A percentile compares a stretch with the other conserved stretches of the same genome.
phyloP scores from a whole-genome alignment of 1,284 basidiomycete species.

The Irpex sp. region DNA sequence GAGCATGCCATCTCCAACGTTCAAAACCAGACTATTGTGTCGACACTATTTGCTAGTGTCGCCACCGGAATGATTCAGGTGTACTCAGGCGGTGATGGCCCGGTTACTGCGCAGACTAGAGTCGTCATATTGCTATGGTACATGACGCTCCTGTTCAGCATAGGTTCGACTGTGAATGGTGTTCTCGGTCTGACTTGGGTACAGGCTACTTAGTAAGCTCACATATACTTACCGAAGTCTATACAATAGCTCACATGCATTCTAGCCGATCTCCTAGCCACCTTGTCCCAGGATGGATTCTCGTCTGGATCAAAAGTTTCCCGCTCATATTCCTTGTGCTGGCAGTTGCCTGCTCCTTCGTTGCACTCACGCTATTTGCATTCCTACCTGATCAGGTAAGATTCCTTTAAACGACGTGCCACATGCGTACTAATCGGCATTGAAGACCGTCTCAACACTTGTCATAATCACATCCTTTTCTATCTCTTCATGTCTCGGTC shows the following conservation, averaged over 20 bases:
- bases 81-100: not conserved
- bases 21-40: constrained; percentile 10
- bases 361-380: constrained; percentile 57
- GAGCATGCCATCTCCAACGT: constrained; percentile 7
- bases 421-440: too few relatives aligned
- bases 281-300: constrained; percentile 68
- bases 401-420: constrained; percentile 33
- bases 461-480: too few relatives aligned
- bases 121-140: constrained; percentile 65
- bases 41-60: constrained; percentile 11
- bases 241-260: constrained; percentile 7
- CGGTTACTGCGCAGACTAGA: constrained; percentile 29
- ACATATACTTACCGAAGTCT: not conserved
- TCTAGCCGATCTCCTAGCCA: constrained; percentile 45
- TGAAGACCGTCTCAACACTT: too few relatives aligned
- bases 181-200: constrained; percentile 66
- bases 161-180: constrained; percentile 65
- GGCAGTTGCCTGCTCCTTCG: constrained; percentile 62
- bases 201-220: constrained; percentile 65
- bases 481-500: too few relatives aligned
- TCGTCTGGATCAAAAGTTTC: constrained; percentile 69
- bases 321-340: constrained; percentile 67
- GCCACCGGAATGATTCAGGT: constrained; percentile 3
- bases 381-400: not conserved
- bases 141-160: constrained; percentile 62